These are phyloP conservation scores for Ceratocystis colombiana DNA, from an alignment of 2,329 filamentous ascomycete genomes.

Conservation along the genomic window DNA sequence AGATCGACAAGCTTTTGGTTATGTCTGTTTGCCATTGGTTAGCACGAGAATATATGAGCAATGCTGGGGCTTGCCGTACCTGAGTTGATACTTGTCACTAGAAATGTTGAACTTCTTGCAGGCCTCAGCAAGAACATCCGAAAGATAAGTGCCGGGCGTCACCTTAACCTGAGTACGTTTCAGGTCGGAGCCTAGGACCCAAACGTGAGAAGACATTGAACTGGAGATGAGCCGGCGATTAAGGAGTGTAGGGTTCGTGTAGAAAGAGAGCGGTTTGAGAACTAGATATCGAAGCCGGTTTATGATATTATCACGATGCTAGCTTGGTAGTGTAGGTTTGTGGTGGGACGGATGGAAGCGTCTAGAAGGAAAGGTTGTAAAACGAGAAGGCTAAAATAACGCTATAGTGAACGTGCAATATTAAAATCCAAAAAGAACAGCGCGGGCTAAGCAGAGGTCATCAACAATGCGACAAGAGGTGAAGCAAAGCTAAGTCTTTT, in stretches of 20 bases:
- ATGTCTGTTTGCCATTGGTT: conserved; percentile 41
- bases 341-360: background rate
- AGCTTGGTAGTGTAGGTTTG: background rate
- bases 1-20: conserved; percentile 81
- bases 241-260: background rate
- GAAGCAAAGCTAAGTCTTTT: background rate
- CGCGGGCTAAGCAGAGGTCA: background rate
- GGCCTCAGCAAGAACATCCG: conserved; percentile 77
- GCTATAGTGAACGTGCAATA: background rate
- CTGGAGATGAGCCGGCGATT: background rate
- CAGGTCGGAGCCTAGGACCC: conserved; percentile 72
- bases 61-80: conserved; percentile 41
- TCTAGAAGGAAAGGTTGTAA: background rate
- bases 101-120: conserved; percentile 70
- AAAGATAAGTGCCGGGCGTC: conserved; percentile 66
- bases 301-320: background rate
- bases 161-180: conserved; percentile 75
- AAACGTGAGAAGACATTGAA: conserved; percentile 75
- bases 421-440: background rate
- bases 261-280: background rate
- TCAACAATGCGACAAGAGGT: background rate
- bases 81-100: conserved; percentile 66
- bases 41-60: background rate
- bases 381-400: background rate
- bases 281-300: background rate